Evolutionary conservation across 192 early-diverging fungal genomes (phyloP).

Genomic region (Coemansia sp.): DNA sequence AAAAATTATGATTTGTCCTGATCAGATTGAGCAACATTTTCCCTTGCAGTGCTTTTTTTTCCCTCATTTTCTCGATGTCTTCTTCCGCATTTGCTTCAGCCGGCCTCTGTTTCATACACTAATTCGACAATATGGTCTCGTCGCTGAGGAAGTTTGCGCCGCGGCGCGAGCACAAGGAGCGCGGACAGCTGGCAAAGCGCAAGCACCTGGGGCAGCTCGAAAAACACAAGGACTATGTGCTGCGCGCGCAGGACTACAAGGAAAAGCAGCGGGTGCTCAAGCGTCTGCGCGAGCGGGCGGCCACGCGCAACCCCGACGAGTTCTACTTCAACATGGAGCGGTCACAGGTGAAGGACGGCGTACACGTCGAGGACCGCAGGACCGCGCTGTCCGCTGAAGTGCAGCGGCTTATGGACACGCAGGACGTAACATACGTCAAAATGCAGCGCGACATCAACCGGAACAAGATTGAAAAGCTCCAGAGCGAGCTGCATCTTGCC

Average conservation of each 20-base stretch:
- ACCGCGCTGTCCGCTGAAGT: constrained; percentile 72
- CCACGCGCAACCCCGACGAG: constrained; percentile 90
- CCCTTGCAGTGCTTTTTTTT: background rate
- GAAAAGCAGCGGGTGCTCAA: constrained; percentile 82
- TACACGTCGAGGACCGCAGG: constrained; percentile 70
- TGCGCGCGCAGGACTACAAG: constrained; percentile 88
- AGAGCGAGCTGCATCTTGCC: constrained; percentile 67
- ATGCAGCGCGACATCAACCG: constrained; percentile 66
- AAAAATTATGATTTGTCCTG: too few species aligned
- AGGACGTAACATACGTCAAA: constrained; percentile 86
- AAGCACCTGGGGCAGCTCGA: constrained; percentile 79
- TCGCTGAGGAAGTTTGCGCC: constrained; percentile 80
- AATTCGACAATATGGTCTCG: constrained; percentile 43
- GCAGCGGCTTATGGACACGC: constrained; percentile 81
- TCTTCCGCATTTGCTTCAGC: too few species aligned
- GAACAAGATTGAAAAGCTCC: constrained; percentile 70
- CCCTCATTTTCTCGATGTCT: too few species aligned
- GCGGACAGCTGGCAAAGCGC: constrained; percentile 64
- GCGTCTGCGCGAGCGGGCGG: constrained; percentile 80
- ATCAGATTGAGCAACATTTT: too few species aligned
- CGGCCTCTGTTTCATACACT: too few species aligned
- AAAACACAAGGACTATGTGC: constrained; percentile 97
- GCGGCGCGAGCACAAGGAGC: constrained; percentile 85
- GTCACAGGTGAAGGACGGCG: constrained; percentile 76
- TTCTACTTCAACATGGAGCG: constrained; percentile 98